phyloP scores from a whole-genome alignment of 2,329 filamentous ascomycete genomes.

The Fusarium tupiense region DNA sequence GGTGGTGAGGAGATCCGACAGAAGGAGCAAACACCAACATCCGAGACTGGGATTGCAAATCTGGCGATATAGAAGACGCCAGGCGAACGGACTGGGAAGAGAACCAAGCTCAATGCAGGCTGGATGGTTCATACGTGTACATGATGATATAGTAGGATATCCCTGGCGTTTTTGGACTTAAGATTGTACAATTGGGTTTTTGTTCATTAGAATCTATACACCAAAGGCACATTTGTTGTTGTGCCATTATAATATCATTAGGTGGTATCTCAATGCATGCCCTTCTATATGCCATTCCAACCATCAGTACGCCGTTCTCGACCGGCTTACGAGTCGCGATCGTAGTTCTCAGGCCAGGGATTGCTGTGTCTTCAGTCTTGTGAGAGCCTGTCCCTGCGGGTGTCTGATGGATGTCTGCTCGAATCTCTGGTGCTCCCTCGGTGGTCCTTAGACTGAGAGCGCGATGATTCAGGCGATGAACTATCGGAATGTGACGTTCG shows the following conservation, averaged over 20 bases:
- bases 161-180: slow-evolving; percentile 26
- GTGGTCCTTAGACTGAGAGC: background rate
- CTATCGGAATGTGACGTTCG: background rate
- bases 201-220: slow-evolving; percentile 33
- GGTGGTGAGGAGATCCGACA: slow-evolving; percentile 48
- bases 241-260: slow-evolving; percentile 7
- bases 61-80: slow-evolving; percentile 42
- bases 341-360: background rate
- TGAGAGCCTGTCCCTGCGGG: background rate
- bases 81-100: slow-evolving; percentile 41
- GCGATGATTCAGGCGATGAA: background rate
- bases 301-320: background rate
- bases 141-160: slow-evolving; percentile 33
- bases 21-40: slow-evolving; percentile 46
- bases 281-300: background rate
- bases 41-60: slow-evolving; percentile 51
- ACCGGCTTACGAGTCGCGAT: background rate
- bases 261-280: slow-evolving; percentile 27
- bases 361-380: background rate
- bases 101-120: slow-evolving; percentile 25
- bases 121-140: slow-evolving; percentile 20
- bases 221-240: slow-evolving; percentile 1
- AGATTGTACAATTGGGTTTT: slow-evolving; percentile 20
- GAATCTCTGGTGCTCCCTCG: background rate
- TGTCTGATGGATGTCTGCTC: background rate